phyloP scores from a whole-genome alignment of 768 basidiomycete genomes.

The Epithele typhae region DNA sequence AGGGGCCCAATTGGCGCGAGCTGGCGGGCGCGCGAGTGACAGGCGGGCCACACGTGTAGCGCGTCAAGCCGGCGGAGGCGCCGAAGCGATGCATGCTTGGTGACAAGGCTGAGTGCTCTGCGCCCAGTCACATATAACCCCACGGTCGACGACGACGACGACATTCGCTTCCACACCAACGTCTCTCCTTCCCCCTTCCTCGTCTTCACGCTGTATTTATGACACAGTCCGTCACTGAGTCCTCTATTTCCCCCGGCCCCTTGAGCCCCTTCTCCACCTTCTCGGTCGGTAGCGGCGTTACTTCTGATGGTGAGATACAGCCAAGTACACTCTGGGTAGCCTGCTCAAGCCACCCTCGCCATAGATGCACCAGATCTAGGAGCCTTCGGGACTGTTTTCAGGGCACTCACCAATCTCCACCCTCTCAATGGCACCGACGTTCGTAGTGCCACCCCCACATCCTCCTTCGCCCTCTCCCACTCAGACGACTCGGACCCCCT shows the following conservation, averaged over 20 bases:
- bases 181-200: slow-evolving; percentile 3
- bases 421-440: slow-evolving; percentile 15
- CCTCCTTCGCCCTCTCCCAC: slow-evolving; percentile 24
- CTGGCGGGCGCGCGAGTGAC: too few relatives aligned
- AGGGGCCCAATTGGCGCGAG: too few relatives aligned
- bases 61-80: slow-evolving; percentile 7
- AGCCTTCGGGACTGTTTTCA: slow-evolving; percentile 64
- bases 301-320: slow-evolving; percentile 31
- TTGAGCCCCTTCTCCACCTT: slow-evolving; percentile 36
- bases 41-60: slow-evolving; percentile 7
- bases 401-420: slow-evolving; percentile 52
- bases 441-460: slow-evolving; percentile 21
- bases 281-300: slow-evolving; percentile 29
- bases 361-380: slow-evolving; percentile 69
- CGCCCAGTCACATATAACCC: slow-evolving; percentile 1
- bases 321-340: not conserved
- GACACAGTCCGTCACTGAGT: slow-evolving; percentile 31
- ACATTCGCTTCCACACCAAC: slow-evolving; percentile 8
- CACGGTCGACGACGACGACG: slow-evolving; percentile 3
- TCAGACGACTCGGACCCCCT: slow-evolving; percentile 36
- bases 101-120: too few relatives aligned
- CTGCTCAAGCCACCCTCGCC: not conserved
- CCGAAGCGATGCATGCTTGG: slow-evolving; percentile 9
- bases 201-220: slow-evolving; percentile 17
- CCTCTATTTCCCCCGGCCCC: slow-evolving; percentile 31